These are phyloP conservation scores for Tricholomella constricta DNA, from an alignment of 768 basidiomycete genomes.

Conservation along the genomic window DNA sequence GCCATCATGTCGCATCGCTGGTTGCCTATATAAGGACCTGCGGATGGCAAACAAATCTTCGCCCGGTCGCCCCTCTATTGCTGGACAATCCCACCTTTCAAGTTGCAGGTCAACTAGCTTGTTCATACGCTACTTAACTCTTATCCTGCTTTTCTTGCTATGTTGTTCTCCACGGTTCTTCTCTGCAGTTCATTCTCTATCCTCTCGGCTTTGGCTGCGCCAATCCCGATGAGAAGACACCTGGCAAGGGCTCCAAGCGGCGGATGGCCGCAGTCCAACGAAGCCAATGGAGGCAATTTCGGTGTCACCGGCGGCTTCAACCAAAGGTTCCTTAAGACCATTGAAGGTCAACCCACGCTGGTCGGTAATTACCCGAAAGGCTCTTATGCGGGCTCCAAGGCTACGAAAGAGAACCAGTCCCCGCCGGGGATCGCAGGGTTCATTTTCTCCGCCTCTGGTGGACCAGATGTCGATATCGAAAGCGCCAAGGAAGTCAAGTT, in stretches of 20 bases:
- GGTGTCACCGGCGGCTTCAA: conserved; percentile 8
- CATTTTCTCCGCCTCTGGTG: conserved; percentile 63
- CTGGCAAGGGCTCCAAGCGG: background rate
- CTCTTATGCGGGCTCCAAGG: conserved; percentile 15
- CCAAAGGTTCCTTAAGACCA: background rate
- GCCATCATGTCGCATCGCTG: background rate
- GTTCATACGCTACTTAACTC: conserved; percentile 3
- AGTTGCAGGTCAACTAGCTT: conserved; percentile 21
- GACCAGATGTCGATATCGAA: conserved; percentile 47
- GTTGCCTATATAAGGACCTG: background rate
- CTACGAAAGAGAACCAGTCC: background rate
- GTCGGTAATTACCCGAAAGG: conserved; percentile 11
- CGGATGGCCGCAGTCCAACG: conserved; percentile 8
- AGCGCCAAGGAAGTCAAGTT: conserved; percentile 66
- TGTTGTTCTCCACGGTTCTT: conserved; percentile 10
- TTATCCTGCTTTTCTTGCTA: background rate
- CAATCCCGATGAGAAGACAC: conserved; percentile 1
- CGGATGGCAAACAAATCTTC: background rate
- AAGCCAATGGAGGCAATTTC: conserved; percentile 1
- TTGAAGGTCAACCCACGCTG: background rate
- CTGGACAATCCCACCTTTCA: conserved; percentile 11
- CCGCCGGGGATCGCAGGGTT: conserved; percentile 7
- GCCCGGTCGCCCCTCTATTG: conserved; percentile 16
- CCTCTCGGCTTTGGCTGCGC: conserved; percentile 12
- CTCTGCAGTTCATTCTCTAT: conserved; percentile 5